These are phyloP conservation scores for Truncatella angustata DNA, from an alignment of 2,329 filamentous ascomycete genomes.

Conservation along the genomic window DNA sequence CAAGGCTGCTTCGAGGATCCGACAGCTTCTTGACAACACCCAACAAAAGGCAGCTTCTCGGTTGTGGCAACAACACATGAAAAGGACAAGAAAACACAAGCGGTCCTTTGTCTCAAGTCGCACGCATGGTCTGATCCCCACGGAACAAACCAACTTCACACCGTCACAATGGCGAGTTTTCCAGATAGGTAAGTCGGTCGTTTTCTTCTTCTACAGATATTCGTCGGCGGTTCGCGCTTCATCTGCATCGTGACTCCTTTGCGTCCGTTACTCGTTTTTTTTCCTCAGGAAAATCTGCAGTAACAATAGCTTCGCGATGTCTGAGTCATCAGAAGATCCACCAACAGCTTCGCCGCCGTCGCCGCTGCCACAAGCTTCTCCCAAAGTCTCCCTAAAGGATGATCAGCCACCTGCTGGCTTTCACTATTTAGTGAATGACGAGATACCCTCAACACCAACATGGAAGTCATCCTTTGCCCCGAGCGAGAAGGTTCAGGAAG, in stretches of 20 bases:
- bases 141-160: too few species aligned
- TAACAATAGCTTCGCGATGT: not conserved
- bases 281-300: too few species aligned
- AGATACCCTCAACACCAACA: not conserved
- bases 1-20: not conserved
- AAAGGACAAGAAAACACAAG: not conserved
- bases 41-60: conserved; percentile 4
- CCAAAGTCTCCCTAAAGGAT: not conserved
- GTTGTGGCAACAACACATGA: conserved; percentile 3
- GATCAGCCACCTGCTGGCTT: conserved; percentile 6
- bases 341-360: not conserved
- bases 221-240: too few species aligned
- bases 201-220: conserved; percentile 14
- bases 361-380: not conserved
- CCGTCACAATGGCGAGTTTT: conserved; percentile 27
- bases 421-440: conserved; percentile 5
- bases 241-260: too few species aligned
- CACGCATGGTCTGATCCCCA: conserved; percentile 9
- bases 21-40: not conserved
- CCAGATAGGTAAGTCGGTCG: conserved; percentile 26
- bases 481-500: conserved; percentile 2
- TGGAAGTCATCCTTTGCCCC: conserved; percentile 6
- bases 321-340: not conserved
- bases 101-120: not conserved
- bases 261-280: too few species aligned